Conservation (phyloP, 768 basidiomycete species). For the Baorangia bicolor region DNA sequence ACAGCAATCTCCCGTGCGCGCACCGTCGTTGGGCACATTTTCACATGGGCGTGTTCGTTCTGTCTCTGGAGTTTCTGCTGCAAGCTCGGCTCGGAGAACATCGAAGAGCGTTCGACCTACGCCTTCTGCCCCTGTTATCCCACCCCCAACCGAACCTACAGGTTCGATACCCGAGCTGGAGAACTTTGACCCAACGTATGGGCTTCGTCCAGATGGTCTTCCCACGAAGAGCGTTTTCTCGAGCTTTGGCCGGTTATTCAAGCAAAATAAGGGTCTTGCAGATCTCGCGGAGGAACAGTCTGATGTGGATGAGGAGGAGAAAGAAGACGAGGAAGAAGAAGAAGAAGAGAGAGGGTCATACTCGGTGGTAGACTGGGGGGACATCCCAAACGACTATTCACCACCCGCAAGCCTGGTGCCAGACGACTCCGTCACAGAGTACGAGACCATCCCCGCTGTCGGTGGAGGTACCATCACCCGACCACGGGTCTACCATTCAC, state of each 20-base stretch:
- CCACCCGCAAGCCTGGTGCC: constrained; percentile 44
- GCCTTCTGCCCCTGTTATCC: constrained; percentile 20
- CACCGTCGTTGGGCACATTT: constrained; percentile 19
- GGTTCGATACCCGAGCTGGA: constrained; percentile 53
- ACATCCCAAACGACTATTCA: constrained; percentile 46
- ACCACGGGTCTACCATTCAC: constrained; percentile 83
- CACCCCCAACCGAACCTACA: constrained; percentile 23
- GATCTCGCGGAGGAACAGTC: constrained; percentile 72
- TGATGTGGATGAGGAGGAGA: constrained; percentile 37
- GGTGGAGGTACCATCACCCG: constrained; percentile 87
- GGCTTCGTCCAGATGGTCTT: constrained; percentile 87
- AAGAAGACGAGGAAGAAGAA: constrained; percentile 33
- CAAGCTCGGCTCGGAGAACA: constrained; percentile 32
- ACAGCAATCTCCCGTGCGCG: constrained; percentile 27
- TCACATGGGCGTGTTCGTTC: constrained; percentile 37
- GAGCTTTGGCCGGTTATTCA: constrained; percentile 73
- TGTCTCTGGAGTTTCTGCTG: constrained; percentile 41
- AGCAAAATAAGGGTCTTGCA: constrained; percentile 65
- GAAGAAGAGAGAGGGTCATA: constrained; percentile 43
- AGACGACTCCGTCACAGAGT: constrained; percentile 56
- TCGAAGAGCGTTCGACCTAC: constrained; percentile 18
- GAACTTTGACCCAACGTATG: constrained; percentile 95
- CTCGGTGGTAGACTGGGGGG: constrained; percentile 72
- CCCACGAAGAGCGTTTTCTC: constrained; percentile 82
- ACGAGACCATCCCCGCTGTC: constrained; percentile 88